These are phyloP conservation scores for Tympanopsis confertula DNA, from an alignment of 2,329 filamentous ascomycete genomes.

Conservation along the genomic window DNA sequence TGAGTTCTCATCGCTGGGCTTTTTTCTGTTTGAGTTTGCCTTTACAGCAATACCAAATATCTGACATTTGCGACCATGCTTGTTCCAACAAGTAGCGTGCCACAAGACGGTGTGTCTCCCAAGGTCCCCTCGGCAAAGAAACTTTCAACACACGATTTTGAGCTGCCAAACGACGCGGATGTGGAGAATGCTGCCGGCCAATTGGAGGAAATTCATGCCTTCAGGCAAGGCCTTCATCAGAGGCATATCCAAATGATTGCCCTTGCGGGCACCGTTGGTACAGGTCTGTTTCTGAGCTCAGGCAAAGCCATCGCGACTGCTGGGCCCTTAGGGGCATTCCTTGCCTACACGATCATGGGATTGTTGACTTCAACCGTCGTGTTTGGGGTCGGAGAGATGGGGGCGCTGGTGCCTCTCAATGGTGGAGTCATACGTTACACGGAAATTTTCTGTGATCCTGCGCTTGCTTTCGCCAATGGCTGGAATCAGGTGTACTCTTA, in stretches of 20 bases:
- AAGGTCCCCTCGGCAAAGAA: too few species aligned
- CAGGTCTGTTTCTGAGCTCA: constrained; percentile 61
- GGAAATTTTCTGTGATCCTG: constrained; percentile 15
- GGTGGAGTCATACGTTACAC: constrained; percentile 11
- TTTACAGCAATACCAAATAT: too few species aligned
- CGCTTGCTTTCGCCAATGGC: constrained; percentile 23
- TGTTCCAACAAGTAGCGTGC: too few species aligned
- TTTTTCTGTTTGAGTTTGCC: too few species aligned
- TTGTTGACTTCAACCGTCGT: constrained; percentile 44
- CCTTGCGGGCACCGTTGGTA: constrained; percentile 35
- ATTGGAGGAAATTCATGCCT: constrained; percentile 1
- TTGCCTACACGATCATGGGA: constrained; percentile 35
- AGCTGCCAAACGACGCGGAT: background rate
- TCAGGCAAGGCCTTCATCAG: constrained; percentile 20
- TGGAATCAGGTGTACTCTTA: constrained; percentile 34
- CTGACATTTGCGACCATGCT: too few species aligned
- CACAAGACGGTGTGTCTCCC: too few species aligned
- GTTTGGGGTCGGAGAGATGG: constrained; percentile 21
- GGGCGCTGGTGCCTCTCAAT: constrained; percentile 11
- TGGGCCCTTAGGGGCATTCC: constrained; percentile 39
- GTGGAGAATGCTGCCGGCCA: background rate
- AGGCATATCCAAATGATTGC: constrained; percentile 38
- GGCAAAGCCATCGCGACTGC: constrained; percentile 47
- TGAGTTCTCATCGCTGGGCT: too few species aligned
- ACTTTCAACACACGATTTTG: too few species aligned